Conservation (phyloP, 345 rosid genomes). For the Acer yangbiense region DNA sequence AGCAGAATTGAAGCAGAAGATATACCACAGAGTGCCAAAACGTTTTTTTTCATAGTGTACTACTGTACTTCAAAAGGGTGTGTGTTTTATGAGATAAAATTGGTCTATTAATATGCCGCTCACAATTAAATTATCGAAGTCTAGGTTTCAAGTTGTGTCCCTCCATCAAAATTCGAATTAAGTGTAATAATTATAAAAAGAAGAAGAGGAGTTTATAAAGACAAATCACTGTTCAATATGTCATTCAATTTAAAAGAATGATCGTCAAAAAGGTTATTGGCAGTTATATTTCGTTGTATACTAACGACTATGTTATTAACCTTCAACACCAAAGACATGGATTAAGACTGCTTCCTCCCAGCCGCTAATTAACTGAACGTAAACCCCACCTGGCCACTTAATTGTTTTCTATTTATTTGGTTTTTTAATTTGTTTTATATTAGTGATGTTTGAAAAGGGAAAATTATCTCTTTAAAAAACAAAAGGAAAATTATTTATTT, state of each 20-base stretch:
- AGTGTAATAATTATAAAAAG: too few relatives aligned
- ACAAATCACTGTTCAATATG: background rate
- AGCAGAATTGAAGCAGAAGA: background rate
- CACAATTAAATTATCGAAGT: too few relatives aligned
- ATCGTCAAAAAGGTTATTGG: background rate
- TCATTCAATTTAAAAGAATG: background rate
- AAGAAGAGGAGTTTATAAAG: background rate
- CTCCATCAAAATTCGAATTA: too few relatives aligned
- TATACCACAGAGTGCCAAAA: background rate
- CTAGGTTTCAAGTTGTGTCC: too few relatives aligned
- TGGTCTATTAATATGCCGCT: too few relatives aligned
- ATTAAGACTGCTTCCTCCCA: background rate
- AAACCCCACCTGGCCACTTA: background rate
- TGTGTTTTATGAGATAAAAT: too few relatives aligned
- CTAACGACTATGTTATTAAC: background rate
- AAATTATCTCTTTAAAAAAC: too few relatives aligned
- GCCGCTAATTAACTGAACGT: background rate
- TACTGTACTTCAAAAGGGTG: background rate
- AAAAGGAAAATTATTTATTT: too few relatives aligned
- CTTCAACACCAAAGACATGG: background rate
- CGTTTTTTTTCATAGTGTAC: background rate
- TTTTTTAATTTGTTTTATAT: too few relatives aligned
- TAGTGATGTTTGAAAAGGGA: too few relatives aligned
- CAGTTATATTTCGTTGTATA: background rate
- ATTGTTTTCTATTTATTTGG: background rate